Evolutionary conservation across 305 asterid species (phyloP).

Genomic region (Fraxinus platypoda): DNA sequence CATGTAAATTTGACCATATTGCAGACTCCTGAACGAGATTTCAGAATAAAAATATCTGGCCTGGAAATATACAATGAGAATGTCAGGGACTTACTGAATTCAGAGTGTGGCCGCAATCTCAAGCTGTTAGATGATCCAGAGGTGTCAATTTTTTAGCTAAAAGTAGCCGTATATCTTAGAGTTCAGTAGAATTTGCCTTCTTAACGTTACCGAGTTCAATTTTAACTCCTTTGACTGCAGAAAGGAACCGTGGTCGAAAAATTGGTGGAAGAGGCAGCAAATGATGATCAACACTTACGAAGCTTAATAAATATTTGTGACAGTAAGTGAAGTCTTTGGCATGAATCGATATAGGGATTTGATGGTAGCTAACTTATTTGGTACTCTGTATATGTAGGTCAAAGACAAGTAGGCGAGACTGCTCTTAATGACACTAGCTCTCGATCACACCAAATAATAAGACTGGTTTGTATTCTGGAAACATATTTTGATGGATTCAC

Average conservation of each 20-base stretch:
- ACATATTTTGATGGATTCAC: not conserved
- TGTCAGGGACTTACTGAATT: conserved; percentile 85
- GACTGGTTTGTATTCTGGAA: conserved; percentile 57
- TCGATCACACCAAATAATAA: conserved; percentile 93
- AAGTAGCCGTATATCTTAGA: not conserved
- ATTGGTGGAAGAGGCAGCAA: conserved; percentile 88
- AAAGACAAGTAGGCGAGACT: conserved; percentile 98
- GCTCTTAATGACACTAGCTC: conserved; percentile 92
- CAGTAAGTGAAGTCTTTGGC: conserved; percentile 40
- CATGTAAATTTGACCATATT: conserved; percentile 21
- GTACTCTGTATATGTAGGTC: conserved; percentile 57
- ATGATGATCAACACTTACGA: conserved; percentile 75
- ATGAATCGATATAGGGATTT: conserved; percentile 4
- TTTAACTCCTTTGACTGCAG: conserved; percentile 43
- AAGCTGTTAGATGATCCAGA: conserved; percentile 96
- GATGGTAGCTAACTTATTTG: conserved; percentile 19
- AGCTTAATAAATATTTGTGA: conserved; percentile 80
- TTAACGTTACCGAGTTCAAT: conserved; percentile 3
- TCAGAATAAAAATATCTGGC: conserved; percentile 82
- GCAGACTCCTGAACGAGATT: conserved; percentile 93
- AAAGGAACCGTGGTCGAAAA: conserved; percentile 95
- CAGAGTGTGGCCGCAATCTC: conserved; percentile 85
- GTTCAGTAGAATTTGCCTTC: conserved; percentile 9
- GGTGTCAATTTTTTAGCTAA: conserved; percentile 46
- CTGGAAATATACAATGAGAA: conserved; percentile 93